Evolutionary conservation across 139 green algal genomes (phyloP).

Genomic region (Tetradesmus obliquus): DNA sequence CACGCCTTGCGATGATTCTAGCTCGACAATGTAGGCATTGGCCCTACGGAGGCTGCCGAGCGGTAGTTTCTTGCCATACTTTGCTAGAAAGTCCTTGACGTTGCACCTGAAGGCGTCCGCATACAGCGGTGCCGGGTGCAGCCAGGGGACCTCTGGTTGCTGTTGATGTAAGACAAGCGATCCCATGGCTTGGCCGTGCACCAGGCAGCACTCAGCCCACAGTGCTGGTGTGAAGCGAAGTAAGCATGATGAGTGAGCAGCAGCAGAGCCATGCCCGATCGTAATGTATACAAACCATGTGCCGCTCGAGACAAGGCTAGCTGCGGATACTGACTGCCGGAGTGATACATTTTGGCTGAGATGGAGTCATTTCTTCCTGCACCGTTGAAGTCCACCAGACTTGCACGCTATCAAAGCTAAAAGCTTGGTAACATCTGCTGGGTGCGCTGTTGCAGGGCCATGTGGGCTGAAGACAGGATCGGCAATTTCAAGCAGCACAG

Average conservation of each 20-base stretch:
- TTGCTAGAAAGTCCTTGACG: constrained; percentile 35
- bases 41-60: constrained; percentile 1
- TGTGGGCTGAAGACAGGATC: background rate
- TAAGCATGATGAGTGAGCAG: background rate
- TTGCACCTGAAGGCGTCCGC: constrained; percentile 28
- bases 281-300: background rate
- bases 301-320: background rate
- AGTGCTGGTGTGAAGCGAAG: background rate
- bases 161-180: background rate
- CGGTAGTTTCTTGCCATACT: background rate
- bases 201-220: background rate
- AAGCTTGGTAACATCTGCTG: background rate
- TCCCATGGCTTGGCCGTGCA: background rate
- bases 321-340: background rate
- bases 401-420: background rate
- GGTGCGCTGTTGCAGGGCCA: background rate
- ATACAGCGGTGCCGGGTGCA: background rate
- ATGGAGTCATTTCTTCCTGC: background rate
- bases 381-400: background rate
- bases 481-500: background rate
- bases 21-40: constrained; percentile 7
- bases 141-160: background rate
- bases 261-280: background rate
- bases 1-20: background rate
- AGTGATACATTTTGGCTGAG: background rate